Evolutionary conservation across 1,284 basidiomycete genomes (phyloP).

Genomic region (Lignosus rhinocerotis): DNA sequence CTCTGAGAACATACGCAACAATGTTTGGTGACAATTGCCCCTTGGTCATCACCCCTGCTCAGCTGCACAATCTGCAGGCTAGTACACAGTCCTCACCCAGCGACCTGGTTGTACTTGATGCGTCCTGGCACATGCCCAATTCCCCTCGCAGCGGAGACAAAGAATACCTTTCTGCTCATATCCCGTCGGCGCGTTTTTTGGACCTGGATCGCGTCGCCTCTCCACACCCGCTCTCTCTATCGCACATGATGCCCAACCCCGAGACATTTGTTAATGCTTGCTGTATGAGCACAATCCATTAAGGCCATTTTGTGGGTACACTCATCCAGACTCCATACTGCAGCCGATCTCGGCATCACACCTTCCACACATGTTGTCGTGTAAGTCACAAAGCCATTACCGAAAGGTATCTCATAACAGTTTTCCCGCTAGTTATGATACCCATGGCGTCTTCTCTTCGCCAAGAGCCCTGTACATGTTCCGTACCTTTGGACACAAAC

Average conservation of each 20-base stretch:
- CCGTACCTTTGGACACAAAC: slow-evolving; percentile 83
- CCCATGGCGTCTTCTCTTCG: slow-evolving; percentile 84
- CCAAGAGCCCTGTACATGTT: slow-evolving; percentile 93
- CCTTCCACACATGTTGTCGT: slow-evolving; percentile 82
- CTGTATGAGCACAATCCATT: slow-evolving; percentile 49
- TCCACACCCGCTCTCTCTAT: slow-evolving; percentile 71
- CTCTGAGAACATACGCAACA: slow-evolving; percentile 12
- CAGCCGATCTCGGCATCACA: slow-evolving; percentile 76
- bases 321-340: not conserved
- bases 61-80: slow-evolving; percentile 40
- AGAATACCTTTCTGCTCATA: slow-evolving; percentile 69
- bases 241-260: slow-evolving; percentile 90
- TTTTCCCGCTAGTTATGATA: slow-evolving; percentile 68
- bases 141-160: slow-evolving; percentile 61
- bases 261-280: slow-evolving; percentile 79
- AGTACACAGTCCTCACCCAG: slow-evolving; percentile 6
- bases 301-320: not conserved
- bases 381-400: slow-evolving; percentile 36
- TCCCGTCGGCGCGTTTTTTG: slow-evolving; percentile 78
- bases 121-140: slow-evolving; percentile 89
- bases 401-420: not conserved
- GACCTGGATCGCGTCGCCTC: slow-evolving; percentile 83
- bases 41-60: slow-evolving; percentile 52
- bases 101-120: slow-evolving; percentile 64
- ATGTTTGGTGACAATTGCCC: slow-evolving; percentile 39